These are phyloP conservation scores for Silene uniflora DNA, from an alignment of 148 eudicot species.

Conservation along the genomic window DNA sequence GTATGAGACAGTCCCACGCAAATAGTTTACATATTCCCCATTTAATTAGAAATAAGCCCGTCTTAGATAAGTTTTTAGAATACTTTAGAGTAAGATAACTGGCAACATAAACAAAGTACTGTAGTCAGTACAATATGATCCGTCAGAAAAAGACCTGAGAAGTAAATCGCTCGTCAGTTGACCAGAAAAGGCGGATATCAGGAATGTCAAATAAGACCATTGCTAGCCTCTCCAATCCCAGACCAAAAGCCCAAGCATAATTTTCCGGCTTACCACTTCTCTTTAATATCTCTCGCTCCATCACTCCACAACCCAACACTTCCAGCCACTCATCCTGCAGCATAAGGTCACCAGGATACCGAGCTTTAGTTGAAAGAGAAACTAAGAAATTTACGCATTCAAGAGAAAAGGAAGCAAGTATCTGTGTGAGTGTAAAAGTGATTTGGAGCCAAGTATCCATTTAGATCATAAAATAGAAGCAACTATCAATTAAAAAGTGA, in stretches of 20 bases:
- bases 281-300: slow-evolving; percentile 83
- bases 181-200: slow-evolving; percentile 95
- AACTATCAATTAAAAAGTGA: background rate
- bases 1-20: background rate
- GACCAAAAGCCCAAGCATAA: slow-evolving; percentile 98
- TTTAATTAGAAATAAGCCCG: background rate
- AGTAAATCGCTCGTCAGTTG: slow-evolving; percentile 77
- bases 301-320: slow-evolving; percentile 97
- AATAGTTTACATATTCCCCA: background rate
- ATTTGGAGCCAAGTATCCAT: background rate
- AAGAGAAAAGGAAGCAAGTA: background rate
- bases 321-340: slow-evolving; percentile 90
- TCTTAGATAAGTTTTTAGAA: too few species aligned
- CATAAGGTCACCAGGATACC: background rate
- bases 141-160: slow-evolving; percentile 50
- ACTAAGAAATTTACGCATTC: background rate
- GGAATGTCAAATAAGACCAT: slow-evolving; percentile 96
- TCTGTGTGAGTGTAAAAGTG: background rate
- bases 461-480: background rate
- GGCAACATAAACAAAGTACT: slow-evolving; percentile 3
- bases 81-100: background rate
- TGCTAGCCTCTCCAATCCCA: slow-evolving; percentile 93
- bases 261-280: slow-evolving; percentile 62
- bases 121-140: background rate
- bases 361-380: background rate